These are phyloP conservation scores for Eimeria necatrix DNA, from an alignment of 169 alveolate genomes.

Conservation along the genomic window DNA sequence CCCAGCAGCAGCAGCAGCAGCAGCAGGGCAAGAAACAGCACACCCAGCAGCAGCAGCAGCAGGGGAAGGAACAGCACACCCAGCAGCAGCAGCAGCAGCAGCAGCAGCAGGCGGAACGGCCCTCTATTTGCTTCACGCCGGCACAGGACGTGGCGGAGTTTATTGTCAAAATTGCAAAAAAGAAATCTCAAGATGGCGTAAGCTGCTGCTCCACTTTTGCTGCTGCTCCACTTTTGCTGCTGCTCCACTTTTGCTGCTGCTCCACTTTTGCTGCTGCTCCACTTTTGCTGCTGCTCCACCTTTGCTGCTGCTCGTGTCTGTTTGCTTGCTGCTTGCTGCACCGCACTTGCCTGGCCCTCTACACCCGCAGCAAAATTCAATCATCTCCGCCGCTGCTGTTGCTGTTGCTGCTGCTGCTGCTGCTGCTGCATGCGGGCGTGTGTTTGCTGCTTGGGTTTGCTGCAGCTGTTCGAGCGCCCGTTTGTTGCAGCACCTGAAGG, in stretches of 20 bases:
- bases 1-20: too few relatives aligned
- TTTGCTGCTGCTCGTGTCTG: too few relatives aligned
- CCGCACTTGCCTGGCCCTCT: too few relatives aligned
- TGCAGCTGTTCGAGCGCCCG: constrained; percentile 41
- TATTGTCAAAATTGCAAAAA: constrained; percentile 82
- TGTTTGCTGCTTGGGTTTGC: background rate
- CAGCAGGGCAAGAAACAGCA: background rate
- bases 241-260: too few relatives aligned
- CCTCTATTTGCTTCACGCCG: constrained; percentile 1
- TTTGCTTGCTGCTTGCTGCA: too few relatives aligned
- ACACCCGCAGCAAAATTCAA: too few relatives aligned
- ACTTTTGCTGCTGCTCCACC: too few relatives aligned
- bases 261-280: background rate
- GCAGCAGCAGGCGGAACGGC: too few relatives aligned
- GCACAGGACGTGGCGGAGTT: constrained; percentile 85
- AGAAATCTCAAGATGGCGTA: constrained; percentile 83
- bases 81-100: too few relatives aligned
- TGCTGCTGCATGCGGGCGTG: background rate
- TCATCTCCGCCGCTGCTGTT: background rate
- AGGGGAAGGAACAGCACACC: background rate
- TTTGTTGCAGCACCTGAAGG: constrained; percentile 38
- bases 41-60: background rate
- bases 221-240: too few relatives aligned
- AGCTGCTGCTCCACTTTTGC: background rate
- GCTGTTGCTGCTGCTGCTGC: background rate